These are phyloP conservation scores for Leccinum variicolor DNA, from an alignment of 768 basidiomycete species.

Conservation along the genomic window DNA sequence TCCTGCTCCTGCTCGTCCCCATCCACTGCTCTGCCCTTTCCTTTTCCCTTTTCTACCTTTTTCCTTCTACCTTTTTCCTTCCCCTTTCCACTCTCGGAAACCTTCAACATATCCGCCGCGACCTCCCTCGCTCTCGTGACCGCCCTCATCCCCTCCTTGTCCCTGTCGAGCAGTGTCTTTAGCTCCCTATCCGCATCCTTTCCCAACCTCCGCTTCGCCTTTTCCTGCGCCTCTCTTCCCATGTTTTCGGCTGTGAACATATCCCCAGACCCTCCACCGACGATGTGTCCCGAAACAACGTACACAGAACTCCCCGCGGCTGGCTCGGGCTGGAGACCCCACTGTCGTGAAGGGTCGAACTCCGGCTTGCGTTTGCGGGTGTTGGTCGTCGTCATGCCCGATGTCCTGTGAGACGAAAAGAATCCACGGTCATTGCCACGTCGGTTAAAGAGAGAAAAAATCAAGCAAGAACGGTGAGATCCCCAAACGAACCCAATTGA, in stretches of 20 bases:
- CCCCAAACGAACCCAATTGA: constrained; percentile 59
- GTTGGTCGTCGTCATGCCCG: constrained; percentile 55
- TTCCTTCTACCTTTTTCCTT: constrained; percentile 19
- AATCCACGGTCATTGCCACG: neutral
- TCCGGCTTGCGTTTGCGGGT: constrained; percentile 48
- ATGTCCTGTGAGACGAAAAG: constrained; percentile 48
- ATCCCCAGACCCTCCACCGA: constrained; percentile 43
- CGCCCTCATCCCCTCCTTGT: constrained; percentile 64
- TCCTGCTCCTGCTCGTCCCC: neutral
- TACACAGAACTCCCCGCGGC: constrained; percentile 55
- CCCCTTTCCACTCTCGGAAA: constrained; percentile 13
- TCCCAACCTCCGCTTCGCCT: constrained; percentile 58
- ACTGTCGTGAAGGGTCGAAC: constrained; percentile 70
- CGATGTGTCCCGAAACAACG: constrained; percentile 74
- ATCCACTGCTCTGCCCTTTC: constrained; percentile 8
- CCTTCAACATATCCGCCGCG: constrained; percentile 27
- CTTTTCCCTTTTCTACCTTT: constrained; percentile 16
- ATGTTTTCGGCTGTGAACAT: constrained; percentile 66
- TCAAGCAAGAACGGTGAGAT: neutral
- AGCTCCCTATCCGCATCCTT: constrained; percentile 61
- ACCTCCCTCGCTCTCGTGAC: constrained; percentile 60
- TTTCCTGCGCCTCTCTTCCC: constrained; percentile 78
- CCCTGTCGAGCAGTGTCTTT: constrained; percentile 56
- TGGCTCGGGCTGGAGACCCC: constrained; percentile 65
- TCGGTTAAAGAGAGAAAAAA: neutral